A percentile compares a stretch with the other conserved stretches of the same genome.
phyloP scores from a whole-genome alignment of 768 basidiomycete species.

The Floccularia luteovirens region DNA sequence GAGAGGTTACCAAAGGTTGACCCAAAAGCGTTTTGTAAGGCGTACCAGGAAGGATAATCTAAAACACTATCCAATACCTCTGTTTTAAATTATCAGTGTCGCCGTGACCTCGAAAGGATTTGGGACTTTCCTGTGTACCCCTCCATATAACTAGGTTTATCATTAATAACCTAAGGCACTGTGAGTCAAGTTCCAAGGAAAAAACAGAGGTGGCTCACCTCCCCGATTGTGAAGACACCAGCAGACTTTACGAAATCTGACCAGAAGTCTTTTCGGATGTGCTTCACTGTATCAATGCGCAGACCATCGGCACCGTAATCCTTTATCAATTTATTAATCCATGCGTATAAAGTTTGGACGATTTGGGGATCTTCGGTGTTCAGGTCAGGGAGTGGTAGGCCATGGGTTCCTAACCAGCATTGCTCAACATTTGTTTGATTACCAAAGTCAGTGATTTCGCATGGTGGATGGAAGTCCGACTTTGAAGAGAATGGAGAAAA shows the following conservation, averaged over 20 bases:
- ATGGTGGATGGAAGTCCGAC: constrained; percentile 52
- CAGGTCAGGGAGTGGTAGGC: constrained; percentile 60
- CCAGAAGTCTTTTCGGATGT: constrained; percentile 65
- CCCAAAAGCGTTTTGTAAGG: constrained; percentile 43
- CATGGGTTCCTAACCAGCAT: constrained; percentile 70
- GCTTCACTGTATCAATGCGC: constrained; percentile 57
- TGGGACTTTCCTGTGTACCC: constrained; percentile 32
- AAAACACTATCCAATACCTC: constrained; percentile 51
- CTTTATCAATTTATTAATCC: constrained; percentile 51
- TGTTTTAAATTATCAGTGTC: constrained; percentile 2
- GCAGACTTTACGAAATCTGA: constrained; percentile 50
- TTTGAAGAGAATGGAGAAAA: constrained; percentile 18
- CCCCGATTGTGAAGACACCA: constrained; percentile 68
- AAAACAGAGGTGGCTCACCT: constrained; percentile 29
- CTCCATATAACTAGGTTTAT: constrained; percentile 20
- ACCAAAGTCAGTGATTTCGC: constrained; percentile 53
- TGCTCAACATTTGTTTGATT: constrained; percentile 51
- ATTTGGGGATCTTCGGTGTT: constrained; percentile 61
- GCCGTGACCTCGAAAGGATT: not conserved
- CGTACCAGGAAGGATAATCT: constrained; percentile 52
- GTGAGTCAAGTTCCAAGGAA: not conserved
- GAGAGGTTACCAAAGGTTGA: constrained; percentile 47
- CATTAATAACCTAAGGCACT: constrained; percentile 12
- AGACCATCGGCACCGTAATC: constrained; percentile 62
- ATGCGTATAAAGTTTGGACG: constrained; percentile 42